Base-by-base conservation (phyloP, 2,329 filamentous ascomycete genomes). In the Botrytis byssoidea region DNA sequence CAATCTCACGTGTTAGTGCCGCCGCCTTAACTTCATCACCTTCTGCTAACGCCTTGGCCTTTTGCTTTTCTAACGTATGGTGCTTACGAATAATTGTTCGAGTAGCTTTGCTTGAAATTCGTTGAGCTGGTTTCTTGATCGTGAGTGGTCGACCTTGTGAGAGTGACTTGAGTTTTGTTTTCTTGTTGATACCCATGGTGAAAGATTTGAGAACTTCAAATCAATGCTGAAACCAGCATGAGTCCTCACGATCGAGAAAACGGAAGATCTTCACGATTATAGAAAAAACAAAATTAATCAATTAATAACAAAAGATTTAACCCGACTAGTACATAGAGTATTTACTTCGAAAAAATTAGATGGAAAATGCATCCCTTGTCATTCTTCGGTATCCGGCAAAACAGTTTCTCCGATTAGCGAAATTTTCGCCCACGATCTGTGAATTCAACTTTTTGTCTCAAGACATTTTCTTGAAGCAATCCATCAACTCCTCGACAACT, bases 61-160 rank as follows among this genome's bases (percentile, higher is more conserved):
- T 86, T 75, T 86, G 85, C 81, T 92, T 92, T 79, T 91, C 87
- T 44, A 92, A 82, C 61, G 89, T 87, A 79, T 92, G 90, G 75
- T 90, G 88, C 60, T 85, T 85, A 80, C 91, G 90, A 82, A 92
- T 92, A 75, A 92, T 83, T 44, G 85, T 83, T 78, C 90, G 87
- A 63, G 89, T 91, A 40, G 89, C 87, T 80, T 89, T 91, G 74
- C 90, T 87, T 5, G 90, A 89, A 78, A 92, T 90, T 9, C 89
- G 87, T 75, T 85, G 86, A 14, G 83, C 82, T 32, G 85, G 83
- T 75, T 86, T 87, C 48, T 77, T 74, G 51, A 37, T 69, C n/a
- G 84, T 81, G 1, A 85, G 86, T 16, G 89, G 89, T n/a, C 90
- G 86, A 22, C 89, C 87, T 35, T 84, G 83, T 46, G 85, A 82